Base-by-base conservation (phyloP, 2,329 filamentous ascomycete species). In the Fusarium longipes region DNA sequence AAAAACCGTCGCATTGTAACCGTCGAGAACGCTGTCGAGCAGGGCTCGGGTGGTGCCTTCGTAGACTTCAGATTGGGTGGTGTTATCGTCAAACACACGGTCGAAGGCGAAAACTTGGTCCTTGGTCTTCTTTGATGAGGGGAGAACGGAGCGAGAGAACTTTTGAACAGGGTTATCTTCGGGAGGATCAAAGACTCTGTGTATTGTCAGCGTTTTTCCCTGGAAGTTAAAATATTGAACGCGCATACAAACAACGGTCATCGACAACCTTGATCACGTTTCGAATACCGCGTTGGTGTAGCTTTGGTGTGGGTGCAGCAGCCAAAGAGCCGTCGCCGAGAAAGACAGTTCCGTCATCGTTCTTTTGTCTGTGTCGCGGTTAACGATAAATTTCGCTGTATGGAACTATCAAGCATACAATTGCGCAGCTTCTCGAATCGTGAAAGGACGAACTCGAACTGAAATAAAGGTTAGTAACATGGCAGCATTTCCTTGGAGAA, bases 31-130 rank as follows among this genome's bases (percentile, higher is more conserved):
- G 76, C 91, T 97, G 77, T 98, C 95, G 63, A 99, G 87, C n/a
- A 99, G 86, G 56, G 83, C 88, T 78, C 91, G 92, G 3, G 95
- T 97, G 1, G 96, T 98, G 15, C 92, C 87, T 78, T 98, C 96
- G 83, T 98, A 99, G 2, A 99, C 93, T 75, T 99, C 96, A 59
- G 87, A 90, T 75, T 99, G 96, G 8, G 90, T 90, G 18, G 92
- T 92, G 76, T 95, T 97, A 61, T 98, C 94, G 84, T 99, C 96
- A 79, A 99, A 98, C 67, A 99, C 92, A 57, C 92, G 87, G 80
- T 99, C 96, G 81, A 99, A 99, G 50, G 91, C 94, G 73, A 99
- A 99, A 6, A 96, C 96, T 78, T 97, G 94, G 77, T 99, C 96
- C 77, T 99, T 99, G 74, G 96, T 92, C 71, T 93, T 91, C 80